These are phyloP conservation scores for Claviceps spartinae DNA, from an alignment of 2,329 filamentous ascomycete species.

Conservation along the genomic window DNA sequence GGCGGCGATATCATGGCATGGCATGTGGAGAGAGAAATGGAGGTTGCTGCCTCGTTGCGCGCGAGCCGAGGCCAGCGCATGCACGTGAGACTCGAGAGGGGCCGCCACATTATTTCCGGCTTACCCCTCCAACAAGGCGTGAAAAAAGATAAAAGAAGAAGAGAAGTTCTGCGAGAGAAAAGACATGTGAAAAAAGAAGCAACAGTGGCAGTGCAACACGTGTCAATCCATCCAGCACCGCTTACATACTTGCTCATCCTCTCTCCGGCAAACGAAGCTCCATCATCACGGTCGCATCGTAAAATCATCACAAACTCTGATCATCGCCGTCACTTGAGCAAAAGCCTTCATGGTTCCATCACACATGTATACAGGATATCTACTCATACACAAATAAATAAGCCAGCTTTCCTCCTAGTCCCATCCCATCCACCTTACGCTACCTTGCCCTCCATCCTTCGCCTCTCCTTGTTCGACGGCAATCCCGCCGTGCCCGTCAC, in stretches of 20 bases:
- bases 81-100: too few relatives aligned
- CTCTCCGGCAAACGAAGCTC: too few relatives aligned
- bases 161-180: too few relatives aligned
- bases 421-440: conserved; percentile 7
- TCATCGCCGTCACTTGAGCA: neutral
- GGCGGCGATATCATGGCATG: neutral
- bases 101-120: too few relatives aligned
- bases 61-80: neutral
- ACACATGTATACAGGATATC: neutral
- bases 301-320: too few relatives aligned
- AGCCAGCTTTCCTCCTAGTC: neutral
- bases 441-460: conserved; percentile 27
- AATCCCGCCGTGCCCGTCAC: conserved; percentile 32
- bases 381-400: neutral
- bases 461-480: conserved; percentile 28
- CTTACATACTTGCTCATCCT: too few relatives aligned
- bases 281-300: too few relatives aligned
- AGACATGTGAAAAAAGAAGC: too few relatives aligned
- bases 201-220: too few relatives aligned
- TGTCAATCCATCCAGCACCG: too few relatives aligned
- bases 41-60: neutral
- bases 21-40: neutral
- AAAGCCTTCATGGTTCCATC: neutral
- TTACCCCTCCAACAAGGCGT: too few relatives aligned
- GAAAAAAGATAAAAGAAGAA: too few relatives aligned